phyloP scores from a whole-genome alignment of 495 filamentous ascomycete species.

The Arthonia radiata region DNA sequence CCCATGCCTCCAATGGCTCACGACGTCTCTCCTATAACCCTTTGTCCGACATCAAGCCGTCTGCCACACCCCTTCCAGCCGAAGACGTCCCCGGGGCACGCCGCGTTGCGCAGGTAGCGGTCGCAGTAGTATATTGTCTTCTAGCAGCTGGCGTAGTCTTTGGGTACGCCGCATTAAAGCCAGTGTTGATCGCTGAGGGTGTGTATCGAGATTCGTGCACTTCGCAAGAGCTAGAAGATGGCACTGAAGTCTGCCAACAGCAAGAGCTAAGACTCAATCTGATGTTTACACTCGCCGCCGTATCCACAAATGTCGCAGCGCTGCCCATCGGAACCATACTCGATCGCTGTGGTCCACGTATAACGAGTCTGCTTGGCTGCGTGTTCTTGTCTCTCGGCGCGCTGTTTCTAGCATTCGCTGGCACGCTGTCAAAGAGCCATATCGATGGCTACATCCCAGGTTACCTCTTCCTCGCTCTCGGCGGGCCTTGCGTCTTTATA shows the following conservation, averaged over 20 bases:
- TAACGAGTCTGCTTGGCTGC: constrained; percentile 49
- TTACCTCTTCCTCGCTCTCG: constrained; percentile 61
- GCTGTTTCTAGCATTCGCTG: constrained; percentile 44
- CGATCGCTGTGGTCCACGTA: constrained; percentile 57
- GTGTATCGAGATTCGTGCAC: constrained; percentile 44
- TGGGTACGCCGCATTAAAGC: constrained; percentile 65
- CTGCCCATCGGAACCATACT: constrained; percentile 68
- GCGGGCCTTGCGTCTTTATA: constrained; percentile 78
- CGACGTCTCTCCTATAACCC: too few relatives aligned
- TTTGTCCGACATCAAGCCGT: too few relatives aligned
- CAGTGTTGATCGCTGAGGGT: constrained; percentile 48
- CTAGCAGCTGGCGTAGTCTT: constrained; percentile 61
- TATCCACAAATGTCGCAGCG: constrained; percentile 60
- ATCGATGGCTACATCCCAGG: constrained; percentile 56
- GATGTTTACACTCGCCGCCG: constrained; percentile 87
- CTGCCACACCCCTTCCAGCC: too few relatives aligned
- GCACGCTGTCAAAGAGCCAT: constrained; percentile 18
- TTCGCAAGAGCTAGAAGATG: constrained; percentile 27
- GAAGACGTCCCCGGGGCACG: too few relatives aligned
- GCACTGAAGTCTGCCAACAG: constrained; percentile 37
- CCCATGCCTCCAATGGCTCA: too few relatives aligned
- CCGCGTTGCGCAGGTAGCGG: constrained; percentile 35
- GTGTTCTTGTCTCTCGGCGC: constrained; percentile 44
- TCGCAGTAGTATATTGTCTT: constrained; percentile 59
- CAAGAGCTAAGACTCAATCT: constrained; percentile 72